A percentile compares a stretch with the other conserved stretches of the same genome.
Conservation (phyloP, 208 protist species). For the Crithidia sp. region DNA sequence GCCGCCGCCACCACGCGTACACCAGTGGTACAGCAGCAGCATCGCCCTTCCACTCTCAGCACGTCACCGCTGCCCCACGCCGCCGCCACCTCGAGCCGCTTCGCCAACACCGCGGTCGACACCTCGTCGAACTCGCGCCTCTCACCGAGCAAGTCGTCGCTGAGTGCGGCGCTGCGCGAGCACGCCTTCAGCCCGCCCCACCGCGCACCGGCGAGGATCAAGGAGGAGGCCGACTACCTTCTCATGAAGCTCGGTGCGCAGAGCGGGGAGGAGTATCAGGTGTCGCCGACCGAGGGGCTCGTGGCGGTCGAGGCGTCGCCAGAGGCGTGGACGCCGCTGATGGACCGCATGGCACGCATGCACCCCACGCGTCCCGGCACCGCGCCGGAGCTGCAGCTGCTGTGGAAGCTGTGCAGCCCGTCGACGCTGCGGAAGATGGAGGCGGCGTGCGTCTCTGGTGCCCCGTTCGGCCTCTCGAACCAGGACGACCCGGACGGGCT, state of each 20-base stretch:
- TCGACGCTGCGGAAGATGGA: slow-evolving; percentile 47
- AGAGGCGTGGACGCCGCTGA: slow-evolving; percentile 32
- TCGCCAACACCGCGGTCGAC: not conserved
- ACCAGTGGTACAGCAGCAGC: not conserved
- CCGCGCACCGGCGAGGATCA: slow-evolving; percentile 31
- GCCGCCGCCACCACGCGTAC: not conserved
- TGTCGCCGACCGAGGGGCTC: slow-evolving; percentile 30
- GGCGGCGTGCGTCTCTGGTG: slow-evolving; percentile 29
- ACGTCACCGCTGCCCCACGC: slow-evolving; percentile 1
- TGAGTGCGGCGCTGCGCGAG: slow-evolving; percentile 28
- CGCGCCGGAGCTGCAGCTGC: slow-evolving; percentile 35
- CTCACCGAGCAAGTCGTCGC: slow-evolving; percentile 22
- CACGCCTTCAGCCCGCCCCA: slow-evolving; percentile 24
- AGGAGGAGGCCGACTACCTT: slow-evolving; percentile 39
- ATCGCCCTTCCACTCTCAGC: not conserved
- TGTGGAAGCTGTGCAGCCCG: slow-evolving; percentile 73
- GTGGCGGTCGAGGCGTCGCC: slow-evolving; percentile 41
- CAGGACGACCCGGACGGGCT: slow-evolving; percentile 51
- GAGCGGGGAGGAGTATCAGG: slow-evolving; percentile 36
- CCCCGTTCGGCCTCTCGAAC: slow-evolving; percentile 26
- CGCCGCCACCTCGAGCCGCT: not conserved
- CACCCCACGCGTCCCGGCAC: slow-evolving; percentile 1
- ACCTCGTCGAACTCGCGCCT: not conserved
- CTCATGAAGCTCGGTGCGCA: slow-evolving; percentile 35
- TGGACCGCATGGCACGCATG: slow-evolving; percentile 34